These are phyloP conservation scores for Backusella luteola DNA, from an alignment of 192 early-diverging fungal genomes.

Conservation along the genomic window DNA sequence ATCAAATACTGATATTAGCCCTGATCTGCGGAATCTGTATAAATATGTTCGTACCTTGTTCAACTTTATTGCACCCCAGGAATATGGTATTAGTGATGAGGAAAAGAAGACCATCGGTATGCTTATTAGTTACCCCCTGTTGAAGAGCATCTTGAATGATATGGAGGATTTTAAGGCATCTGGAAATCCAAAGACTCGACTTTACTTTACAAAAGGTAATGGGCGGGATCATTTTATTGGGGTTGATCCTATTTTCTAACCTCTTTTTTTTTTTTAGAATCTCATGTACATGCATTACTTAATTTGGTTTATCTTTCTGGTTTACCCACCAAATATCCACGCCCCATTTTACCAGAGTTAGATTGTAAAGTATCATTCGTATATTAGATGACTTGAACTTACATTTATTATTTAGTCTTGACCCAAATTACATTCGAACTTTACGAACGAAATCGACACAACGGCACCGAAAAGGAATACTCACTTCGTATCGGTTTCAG, in stretches of 20 bases:
- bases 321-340: conserved; percentile 67
- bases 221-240: background rate
- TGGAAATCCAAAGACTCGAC: conserved; percentile 60
- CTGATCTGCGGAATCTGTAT: conserved; percentile 66
- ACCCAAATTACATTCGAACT: conserved; percentile 98
- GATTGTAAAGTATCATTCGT: conserved; percentile 67
- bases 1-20: background rate
- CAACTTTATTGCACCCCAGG: conserved; percentile 91
- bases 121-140: conserved; percentile 69
- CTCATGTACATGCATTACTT: conserved; percentile 92
- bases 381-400: too few relatives aligned
- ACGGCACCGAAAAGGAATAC: conserved; percentile 67
- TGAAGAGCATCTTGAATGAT: conserved; percentile 79
- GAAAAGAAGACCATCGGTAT: conserved; percentile 89
- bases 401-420: conserved; percentile 49
- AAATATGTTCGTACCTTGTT: conserved; percentile 81
- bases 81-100: conserved; percentile 83
- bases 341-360: conserved; percentile 75
- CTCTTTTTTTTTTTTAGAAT: conserved; percentile 47
- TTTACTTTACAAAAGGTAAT: conserved; percentile 93
- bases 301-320: conserved; percentile 90
- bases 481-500: conserved; percentile 88
- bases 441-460: conserved; percentile 75
- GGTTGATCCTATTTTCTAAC: background rate
- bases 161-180: conserved; percentile 60